These are phyloP conservation scores for Eimeria tenella DNA, from an alignment of 169 alveolate species.

Conservation along the genomic window DNA sequence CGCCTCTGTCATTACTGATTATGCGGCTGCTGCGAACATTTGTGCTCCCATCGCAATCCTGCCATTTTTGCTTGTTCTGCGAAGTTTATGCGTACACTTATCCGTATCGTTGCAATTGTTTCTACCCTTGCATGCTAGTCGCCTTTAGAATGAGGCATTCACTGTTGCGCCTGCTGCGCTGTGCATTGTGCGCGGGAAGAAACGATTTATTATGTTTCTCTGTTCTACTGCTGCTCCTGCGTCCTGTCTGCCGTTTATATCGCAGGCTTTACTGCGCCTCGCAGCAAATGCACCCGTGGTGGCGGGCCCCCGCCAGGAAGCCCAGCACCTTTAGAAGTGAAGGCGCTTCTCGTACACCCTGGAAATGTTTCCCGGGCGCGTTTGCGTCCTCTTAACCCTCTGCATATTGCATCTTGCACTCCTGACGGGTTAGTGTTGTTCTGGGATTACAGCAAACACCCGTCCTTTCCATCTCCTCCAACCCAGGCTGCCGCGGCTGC, in stretches of 20 bases:
- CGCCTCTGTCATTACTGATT: not conserved
- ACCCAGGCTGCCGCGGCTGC: slow-evolving; percentile 30
- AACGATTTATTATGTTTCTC: not conserved
- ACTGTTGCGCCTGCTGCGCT: too few species aligned
- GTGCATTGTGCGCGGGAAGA: too few species aligned
- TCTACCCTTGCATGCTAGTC: not conserved
- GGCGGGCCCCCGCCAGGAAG: not conserved
- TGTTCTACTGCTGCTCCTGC: not conserved
- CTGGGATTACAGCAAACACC: slow-evolving; percentile 57
- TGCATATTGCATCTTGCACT: slow-evolving; percentile 23
- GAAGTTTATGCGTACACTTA: not conserved
- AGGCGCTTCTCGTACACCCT: slow-evolving; percentile 65
- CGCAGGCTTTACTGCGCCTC: slow-evolving; percentile 45
- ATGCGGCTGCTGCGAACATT: slow-evolving; percentile 9
- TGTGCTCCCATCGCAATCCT: not conserved
- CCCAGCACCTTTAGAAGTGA: not conserved
- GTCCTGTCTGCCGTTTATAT: not conserved
- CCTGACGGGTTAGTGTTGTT: slow-evolving; percentile 27
- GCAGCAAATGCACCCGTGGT: slow-evolving; percentile 54
- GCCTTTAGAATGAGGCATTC: too few species aligned
- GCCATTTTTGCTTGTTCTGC: not conserved
- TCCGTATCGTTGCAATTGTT: not conserved
- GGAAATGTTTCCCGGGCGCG: slow-evolving; percentile 43
- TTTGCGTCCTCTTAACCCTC: slow-evolving; percentile 24
- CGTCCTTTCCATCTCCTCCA: slow-evolving; percentile 25